Conservation (phyloP, 345 rosid species). For the Erodium maritimum region DNA sequence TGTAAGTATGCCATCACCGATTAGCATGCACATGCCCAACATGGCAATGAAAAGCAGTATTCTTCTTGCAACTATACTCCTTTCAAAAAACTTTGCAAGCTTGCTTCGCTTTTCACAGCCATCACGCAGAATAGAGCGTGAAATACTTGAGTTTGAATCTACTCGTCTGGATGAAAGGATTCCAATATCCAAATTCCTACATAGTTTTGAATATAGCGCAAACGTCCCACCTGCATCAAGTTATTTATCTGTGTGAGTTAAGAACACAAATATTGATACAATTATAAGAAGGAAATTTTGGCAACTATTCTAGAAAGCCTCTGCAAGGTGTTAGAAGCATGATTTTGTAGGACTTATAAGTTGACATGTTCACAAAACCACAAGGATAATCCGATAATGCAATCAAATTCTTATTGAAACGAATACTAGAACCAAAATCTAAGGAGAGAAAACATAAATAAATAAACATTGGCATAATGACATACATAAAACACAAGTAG, state of each 20-base stretch:
- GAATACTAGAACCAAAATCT: neutral
- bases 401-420: neutral
- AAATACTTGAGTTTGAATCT: slow-evolving; percentile 11
- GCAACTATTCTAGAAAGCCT: neutral
- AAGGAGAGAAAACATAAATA: neutral
- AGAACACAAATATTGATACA: neutral
- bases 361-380: too few species aligned
- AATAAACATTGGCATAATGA: too few species aligned
- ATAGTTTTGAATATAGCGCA: slow-evolving; percentile 71
- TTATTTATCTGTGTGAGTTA: slow-evolving; percentile 5
- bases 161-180: slow-evolving; percentile 28
- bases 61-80: slow-evolving; percentile 41
- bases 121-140: slow-evolving; percentile 12
- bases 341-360: too few species aligned
- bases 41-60: slow-evolving; percentile 60
- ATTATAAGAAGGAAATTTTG: neutral
- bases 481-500: too few species aligned
- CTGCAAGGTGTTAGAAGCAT: too few species aligned
- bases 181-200: slow-evolving; percentile 56
- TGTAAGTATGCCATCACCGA: slow-evolving; percentile 86
- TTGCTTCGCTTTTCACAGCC: slow-evolving; percentile 23
- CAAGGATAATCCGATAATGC: too few species aligned
- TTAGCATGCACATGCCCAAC: slow-evolving; percentile 81
- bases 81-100: slow-evolving; percentile 48
- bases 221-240: slow-evolving; percentile 70